These are phyloP conservation scores for Cercospora nicotianae DNA, from an alignment of 2,329 filamentous ascomycete species.

Conservation along the genomic window DNA sequence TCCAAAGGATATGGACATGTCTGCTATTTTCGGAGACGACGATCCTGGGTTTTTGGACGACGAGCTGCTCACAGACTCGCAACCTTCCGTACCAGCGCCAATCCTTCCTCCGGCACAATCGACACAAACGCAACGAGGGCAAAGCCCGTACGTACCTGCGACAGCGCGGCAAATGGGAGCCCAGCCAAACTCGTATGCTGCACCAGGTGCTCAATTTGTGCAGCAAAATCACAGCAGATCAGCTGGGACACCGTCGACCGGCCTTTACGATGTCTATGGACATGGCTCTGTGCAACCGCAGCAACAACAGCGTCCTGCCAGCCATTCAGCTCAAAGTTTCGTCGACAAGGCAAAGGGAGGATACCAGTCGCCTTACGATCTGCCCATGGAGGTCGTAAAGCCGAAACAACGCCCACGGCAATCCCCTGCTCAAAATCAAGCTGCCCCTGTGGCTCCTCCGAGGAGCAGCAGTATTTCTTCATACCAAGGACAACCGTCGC, in stretches of 20 bases:
- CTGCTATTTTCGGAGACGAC: constrained; percentile 75
- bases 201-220: constrained; percentile 23
- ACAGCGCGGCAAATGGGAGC: constrained; percentile 12
- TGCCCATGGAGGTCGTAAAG: constrained; percentile 83
- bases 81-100: constrained; percentile 17
- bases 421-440: constrained; percentile 28
- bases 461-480: constrained; percentile 58
- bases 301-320: constrained; percentile 51
- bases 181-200: constrained; percentile 27
- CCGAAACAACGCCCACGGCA: constrained; percentile 56
- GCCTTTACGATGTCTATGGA: constrained; percentile 37
- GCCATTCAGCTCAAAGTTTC: constrained; percentile 68
- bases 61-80: constrained; percentile 30
- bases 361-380: constrained; percentile 91
- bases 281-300: constrained; percentile 25
- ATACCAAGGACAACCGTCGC: constrained; percentile 12
- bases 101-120: constrained; percentile 6
- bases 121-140: constrained; percentile 9
- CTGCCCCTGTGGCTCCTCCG: constrained; percentile 51
- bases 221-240: constrained; percentile 32
- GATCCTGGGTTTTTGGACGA: constrained; percentile 84
- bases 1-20: constrained; percentile 55
- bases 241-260: constrained; percentile 38
- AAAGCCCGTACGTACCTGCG: constrained; percentile 23
- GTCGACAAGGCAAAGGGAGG: constrained; percentile 86